Percentiles rank a stretch among this genome's conserved stretches.
Conservation (phyloP, 164 flowering plant genomes). For the Berberis thunbergii region DNA sequence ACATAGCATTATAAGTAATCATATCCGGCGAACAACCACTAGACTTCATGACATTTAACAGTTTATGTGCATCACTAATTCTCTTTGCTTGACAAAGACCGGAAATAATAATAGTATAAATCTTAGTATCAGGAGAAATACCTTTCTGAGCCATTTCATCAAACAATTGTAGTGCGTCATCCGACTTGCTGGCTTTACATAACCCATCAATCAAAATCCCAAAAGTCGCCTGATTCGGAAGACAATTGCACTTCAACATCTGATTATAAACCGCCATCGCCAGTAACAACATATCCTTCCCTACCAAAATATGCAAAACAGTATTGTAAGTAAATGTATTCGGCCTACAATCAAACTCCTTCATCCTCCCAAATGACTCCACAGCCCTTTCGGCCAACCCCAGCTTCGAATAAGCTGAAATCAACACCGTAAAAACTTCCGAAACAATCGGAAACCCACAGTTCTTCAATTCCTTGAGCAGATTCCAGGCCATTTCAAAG, state of each 20-base stretch:
- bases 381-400: conserved; percentile 57
- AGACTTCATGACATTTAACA: conserved; percentile 38
- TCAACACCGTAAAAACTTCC: conserved; percentile 42
- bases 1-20: conserved; percentile 44
- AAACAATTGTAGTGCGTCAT: conserved; percentile 48
- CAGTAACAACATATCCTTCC: conserved; percentile 31
- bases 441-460: conserved; percentile 21
- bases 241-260: conserved; percentile 52
- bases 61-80: conserved; percentile 39
- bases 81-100: conserved; percentile 54
- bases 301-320: conserved; percentile 36
- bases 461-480: conserved; percentile 40
- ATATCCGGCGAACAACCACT: conserved; percentile 36
- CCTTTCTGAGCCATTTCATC: conserved; percentile 64
- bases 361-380: conserved; percentile 62
- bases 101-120: conserved; percentile 42
- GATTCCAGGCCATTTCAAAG: conserved; percentile 49
- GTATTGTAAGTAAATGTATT: conserved; percentile 51
- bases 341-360: conserved; percentile 49
- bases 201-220: conserved; percentile 57
- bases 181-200: conserved; percentile 41
- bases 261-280: conserved; percentile 68
- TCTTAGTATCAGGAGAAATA: conserved; percentile 34
- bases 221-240: conserved; percentile 46
- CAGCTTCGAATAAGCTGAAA: conserved; percentile 32